phyloP scores from a whole-genome alignment of 2,329 filamentous ascomycete species.

The Penicillium glabrum region DNA sequence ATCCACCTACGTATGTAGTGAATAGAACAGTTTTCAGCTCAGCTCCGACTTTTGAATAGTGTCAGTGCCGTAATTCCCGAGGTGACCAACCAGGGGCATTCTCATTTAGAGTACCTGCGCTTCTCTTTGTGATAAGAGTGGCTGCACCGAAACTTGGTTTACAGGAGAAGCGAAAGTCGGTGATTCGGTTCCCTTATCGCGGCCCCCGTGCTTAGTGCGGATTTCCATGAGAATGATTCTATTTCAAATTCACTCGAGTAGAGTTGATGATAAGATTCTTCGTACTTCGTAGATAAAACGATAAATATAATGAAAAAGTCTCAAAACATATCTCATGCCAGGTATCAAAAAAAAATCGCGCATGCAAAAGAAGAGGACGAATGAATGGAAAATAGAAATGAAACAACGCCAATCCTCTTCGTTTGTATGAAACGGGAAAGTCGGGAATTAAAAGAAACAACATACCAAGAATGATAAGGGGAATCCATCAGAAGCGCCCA shows the following conservation, averaged over 20 bases:
- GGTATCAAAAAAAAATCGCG: slow-evolving; percentile 17
- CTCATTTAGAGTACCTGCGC: neutral
- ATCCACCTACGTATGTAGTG: neutral
- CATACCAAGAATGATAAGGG: slow-evolving; percentile 6
- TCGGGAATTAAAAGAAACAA: slow-evolving; percentile 1
- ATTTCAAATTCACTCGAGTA: neutral
- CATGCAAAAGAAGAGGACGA: neutral
- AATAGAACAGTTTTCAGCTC: neutral
- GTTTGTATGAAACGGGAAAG: slow-evolving; percentile 12
- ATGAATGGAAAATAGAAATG: slow-evolving; percentile 3
- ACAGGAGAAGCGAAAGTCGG: neutral
- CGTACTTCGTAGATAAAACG: neutral
- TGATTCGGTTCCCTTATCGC: neutral
- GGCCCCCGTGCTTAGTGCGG: neutral
- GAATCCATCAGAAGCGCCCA: slow-evolving; percentile 14
- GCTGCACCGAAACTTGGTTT: neutral
- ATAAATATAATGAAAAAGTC: neutral
- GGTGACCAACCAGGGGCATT: neutral
- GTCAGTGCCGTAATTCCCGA: neutral
- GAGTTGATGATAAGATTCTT: neutral
- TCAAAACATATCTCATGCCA: slow-evolving; percentile 11
- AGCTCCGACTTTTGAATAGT: neutral
- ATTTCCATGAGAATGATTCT: neutral
- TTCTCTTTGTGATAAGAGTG: neutral
- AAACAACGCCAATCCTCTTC: slow-evolving; percentile 18